Conservation (phyloP, 2,329 filamentous ascomycete genomes). For the Ascosphaera aggregata region DNA sequence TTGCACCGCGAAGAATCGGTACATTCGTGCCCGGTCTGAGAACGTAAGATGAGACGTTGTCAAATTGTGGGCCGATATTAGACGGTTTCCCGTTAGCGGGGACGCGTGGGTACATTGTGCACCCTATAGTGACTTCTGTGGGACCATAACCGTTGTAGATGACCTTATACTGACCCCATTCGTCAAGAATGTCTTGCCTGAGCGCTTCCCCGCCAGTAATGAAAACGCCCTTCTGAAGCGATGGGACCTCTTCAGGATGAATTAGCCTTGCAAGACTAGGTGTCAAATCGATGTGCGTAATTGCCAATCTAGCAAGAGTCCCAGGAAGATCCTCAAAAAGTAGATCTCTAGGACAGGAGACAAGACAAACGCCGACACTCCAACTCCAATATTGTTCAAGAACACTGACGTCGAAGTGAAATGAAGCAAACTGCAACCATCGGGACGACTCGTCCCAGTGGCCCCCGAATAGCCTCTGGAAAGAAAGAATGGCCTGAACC, state of each 20-base stretch:
- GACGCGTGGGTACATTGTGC: slow-evolving; percentile 72
- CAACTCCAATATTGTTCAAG: slow-evolving; percentile 92
- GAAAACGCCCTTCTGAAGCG: slow-evolving; percentile 60
- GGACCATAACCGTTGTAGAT: slow-evolving; percentile 28
- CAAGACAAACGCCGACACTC: slow-evolving; percentile 69
- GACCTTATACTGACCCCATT: slow-evolving; percentile 55
- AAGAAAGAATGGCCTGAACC: slow-evolving; percentile 64
- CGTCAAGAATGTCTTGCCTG: slow-evolving; percentile 70
- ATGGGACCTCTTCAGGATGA: slow-evolving; percentile 59
- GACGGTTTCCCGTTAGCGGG: slow-evolving; percentile 54
- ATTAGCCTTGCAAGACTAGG: slow-evolving; percentile 64
- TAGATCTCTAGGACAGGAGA: slow-evolving; percentile 59
- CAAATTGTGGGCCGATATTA: slow-evolving; percentile 71
- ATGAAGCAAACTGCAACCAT: slow-evolving; percentile 83
- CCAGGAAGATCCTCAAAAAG: slow-evolving; percentile 63
- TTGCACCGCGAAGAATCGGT: slow-evolving; percentile 51
- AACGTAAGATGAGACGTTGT: slow-evolving; percentile 70
- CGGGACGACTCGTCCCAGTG: slow-evolving; percentile 53
- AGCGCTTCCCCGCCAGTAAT: slow-evolving; percentile 81
- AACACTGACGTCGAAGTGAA: slow-evolving; percentile 86
- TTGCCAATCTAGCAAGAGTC: slow-evolving; percentile 45
- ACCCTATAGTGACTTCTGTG: slow-evolving; percentile 39
- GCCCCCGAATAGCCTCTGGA: slow-evolving; percentile 50
- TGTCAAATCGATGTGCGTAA: slow-evolving; percentile 83
- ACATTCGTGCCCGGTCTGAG: slow-evolving; percentile 43